Conservation (phyloP, 2,329 filamentous ascomycete species). For the Calonectria montana region DNA sequence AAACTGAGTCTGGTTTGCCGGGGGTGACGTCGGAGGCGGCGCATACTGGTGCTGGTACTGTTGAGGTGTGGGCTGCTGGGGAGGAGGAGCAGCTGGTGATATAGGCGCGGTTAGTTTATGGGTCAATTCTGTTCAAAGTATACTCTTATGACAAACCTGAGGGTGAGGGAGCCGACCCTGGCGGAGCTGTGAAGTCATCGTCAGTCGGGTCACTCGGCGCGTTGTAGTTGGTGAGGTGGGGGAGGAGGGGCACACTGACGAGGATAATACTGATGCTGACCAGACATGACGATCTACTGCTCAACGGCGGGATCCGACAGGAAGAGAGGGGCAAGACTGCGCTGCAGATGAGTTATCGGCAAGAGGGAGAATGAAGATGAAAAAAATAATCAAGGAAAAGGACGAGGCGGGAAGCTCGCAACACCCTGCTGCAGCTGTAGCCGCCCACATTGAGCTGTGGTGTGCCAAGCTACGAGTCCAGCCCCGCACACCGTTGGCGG, state of each 20-base stretch:
- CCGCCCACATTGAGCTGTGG: slow-evolving; percentile 22
- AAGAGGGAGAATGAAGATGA: background rate
- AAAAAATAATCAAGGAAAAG: slow-evolving; percentile 12
- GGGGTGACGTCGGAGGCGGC: slow-evolving; percentile 60
- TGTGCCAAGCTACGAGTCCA: slow-evolving; percentile 22
- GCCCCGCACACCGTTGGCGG: slow-evolving; percentile 22
- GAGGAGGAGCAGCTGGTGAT: slow-evolving; percentile 37
- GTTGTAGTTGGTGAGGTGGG: background rate
- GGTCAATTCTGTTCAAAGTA: background rate
- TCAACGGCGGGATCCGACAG: background rate
- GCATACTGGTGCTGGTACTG: slow-evolving; percentile 55
- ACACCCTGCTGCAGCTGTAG: slow-evolving; percentile 25
- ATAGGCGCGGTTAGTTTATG: slow-evolving; percentile 25
- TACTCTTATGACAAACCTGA: slow-evolving; percentile 41
- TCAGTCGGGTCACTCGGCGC: slow-evolving; percentile 28
- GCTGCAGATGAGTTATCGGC: background rate
- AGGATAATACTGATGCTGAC: slow-evolving; percentile 58
- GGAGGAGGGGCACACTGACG: slow-evolving; percentile 49
- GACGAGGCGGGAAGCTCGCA: slow-evolving; percentile 1
- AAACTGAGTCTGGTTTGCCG: slow-evolving; percentile 58
- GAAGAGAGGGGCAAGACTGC: background rate
- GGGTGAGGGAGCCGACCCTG: slow-evolving; percentile 47
- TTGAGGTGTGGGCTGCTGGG: slow-evolving; percentile 25
- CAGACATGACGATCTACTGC: slow-evolving; percentile 49
- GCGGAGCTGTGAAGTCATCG: slow-evolving; percentile 51